Evolutionary conservation across 2,329 filamentous ascomycete species (phyloP), one percentile per base, ranked within the genome.

Genomic region (Penicillium occitanis): DNA sequence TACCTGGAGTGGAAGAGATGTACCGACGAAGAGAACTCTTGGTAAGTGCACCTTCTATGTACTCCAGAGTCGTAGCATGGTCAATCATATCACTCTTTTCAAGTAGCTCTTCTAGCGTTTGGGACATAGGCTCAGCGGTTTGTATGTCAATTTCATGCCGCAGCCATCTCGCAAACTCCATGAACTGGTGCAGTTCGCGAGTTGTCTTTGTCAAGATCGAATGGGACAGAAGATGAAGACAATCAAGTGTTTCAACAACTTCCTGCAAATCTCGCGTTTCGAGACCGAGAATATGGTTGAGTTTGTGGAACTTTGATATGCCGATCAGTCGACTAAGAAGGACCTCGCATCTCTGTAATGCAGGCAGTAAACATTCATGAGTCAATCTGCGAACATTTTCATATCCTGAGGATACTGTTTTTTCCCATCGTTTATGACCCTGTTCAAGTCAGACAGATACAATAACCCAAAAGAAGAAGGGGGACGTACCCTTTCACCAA

Each of bases 351-450:
- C 94, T 88, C 71, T 98, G 93, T 1, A 98, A 82, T 0, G 92
- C 92, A 0, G 95, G 95, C 2, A 98, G 84, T 61, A 97, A 88
- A 75, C 96, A 93, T 74, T 97, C 90, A 73, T 97, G 93, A 0
- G 93, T 83, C 13, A 98, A 83, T 62, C 87, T 86, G 60, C 92
- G 87, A 10, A 98, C 84, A 63, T 88, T 90, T 67, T 91, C 88
- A 22, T 97, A 89, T 0, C 93, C 92, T 3, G 88, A 87, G 1
- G 87, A 85, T 1, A 96, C 90, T 5, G 91, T 90, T 73, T 94
- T 96, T 69, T 98, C 93, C 95, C 95, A 99, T 59, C 95, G 85
- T 78, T 97, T 97, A 72, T 96, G 91, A 0, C 93, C 93, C 90
- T 95, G 61, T 22, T 22, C 17, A 35, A 42, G 67, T 71, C 46